Conservation (phyloP, 352 stramenopile species). For the Globisporangium cederbergense region DNA sequence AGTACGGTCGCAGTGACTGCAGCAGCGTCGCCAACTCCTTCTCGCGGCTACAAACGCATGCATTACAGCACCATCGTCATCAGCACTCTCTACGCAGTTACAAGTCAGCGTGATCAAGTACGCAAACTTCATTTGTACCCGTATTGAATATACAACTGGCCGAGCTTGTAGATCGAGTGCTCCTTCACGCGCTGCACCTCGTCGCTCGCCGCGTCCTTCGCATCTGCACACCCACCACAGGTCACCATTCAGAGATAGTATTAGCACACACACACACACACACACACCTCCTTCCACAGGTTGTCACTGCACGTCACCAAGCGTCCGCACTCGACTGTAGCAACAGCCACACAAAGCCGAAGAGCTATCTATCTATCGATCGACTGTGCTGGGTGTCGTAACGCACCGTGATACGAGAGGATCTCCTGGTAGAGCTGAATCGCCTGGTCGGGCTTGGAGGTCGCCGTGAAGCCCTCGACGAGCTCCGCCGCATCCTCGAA, state of each 20-base stretch:
- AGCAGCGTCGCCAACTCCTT: slow-evolving; percentile 87
- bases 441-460: slow-evolving; percentile 37
- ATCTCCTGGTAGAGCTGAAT: slow-evolving; percentile 71
- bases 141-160: slow-evolving; percentile 88
- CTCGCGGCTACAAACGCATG: slow-evolving; percentile 49
- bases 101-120: neutral
- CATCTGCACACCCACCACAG: slow-evolving; percentile 24
- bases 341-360: neutral
- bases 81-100: neutral
- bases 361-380: slow-evolving; percentile 3
- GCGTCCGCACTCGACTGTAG: neutral
- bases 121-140: slow-evolving; percentile 29
- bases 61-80: neutral
- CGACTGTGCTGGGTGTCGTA: neutral
- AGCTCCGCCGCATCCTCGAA: slow-evolving; percentile 74
- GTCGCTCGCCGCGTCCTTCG: slow-evolving; percentile 57
- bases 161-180: slow-evolving; percentile 94
- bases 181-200: slow-evolving; percentile 92
- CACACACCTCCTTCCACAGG: no score
- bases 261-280: no score
- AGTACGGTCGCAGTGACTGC: slow-evolving; percentile 91
- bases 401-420: slow-evolving; percentile 51
- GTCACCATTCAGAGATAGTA: neutral
- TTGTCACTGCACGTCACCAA: neutral
- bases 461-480: slow-evolving; percentile 28